These are phyloP conservation scores for Xylaria digitata DNA, from an alignment of 2,329 filamentous ascomycete species.

Conservation along the genomic window DNA sequence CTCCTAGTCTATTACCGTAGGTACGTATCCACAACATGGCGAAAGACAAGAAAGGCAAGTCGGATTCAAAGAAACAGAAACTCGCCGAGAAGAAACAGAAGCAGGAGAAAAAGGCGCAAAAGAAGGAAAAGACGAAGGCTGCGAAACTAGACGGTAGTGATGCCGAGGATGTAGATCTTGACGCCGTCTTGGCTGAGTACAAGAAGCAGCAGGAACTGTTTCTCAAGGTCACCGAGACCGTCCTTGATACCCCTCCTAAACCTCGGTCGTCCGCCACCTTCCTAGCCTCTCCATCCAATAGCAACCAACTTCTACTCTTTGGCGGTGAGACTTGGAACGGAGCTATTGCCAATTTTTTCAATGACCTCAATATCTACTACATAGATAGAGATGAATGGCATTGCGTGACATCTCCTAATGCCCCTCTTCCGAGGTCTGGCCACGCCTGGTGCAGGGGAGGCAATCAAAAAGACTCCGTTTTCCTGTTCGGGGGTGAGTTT, in stretches of 20 bases:
- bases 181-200: slow-evolving; percentile 92
- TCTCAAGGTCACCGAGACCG: slow-evolving; percentile 88
- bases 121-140: slow-evolving; percentile 78
- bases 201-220: slow-evolving; percentile 93
- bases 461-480: slow-evolving; percentile 82
- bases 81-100: slow-evolving; percentile 76
- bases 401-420: slow-evolving; percentile 88
- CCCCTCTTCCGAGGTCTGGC: slow-evolving; percentile 87
- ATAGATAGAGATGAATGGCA: slow-evolving; percentile 91
- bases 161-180: slow-evolving; percentile 90
- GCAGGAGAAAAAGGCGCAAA: slow-evolving; percentile 89
- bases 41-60: slow-evolving; percentile 59
- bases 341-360: slow-evolving; percentile 78
- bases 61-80: slow-evolving; percentile 59
- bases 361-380: slow-evolving; percentile 76
- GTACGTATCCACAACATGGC: slow-evolving; percentile 51
- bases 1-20: background rate
- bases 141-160: slow-evolving; percentile 84
- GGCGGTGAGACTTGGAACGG: slow-evolving; percentile 98
- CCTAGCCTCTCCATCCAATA: slow-evolving; percentile 85
- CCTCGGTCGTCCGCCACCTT: slow-evolving; percentile 84
- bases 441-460: slow-evolving; percentile 95
- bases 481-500: slow-evolving; percentile 96
- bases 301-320: slow-evolving; percentile 89
- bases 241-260: slow-evolving; percentile 76